phyloP scores from a whole-genome alignment of 129 eudicot species.

The Oenanthe sinensis region DNA sequence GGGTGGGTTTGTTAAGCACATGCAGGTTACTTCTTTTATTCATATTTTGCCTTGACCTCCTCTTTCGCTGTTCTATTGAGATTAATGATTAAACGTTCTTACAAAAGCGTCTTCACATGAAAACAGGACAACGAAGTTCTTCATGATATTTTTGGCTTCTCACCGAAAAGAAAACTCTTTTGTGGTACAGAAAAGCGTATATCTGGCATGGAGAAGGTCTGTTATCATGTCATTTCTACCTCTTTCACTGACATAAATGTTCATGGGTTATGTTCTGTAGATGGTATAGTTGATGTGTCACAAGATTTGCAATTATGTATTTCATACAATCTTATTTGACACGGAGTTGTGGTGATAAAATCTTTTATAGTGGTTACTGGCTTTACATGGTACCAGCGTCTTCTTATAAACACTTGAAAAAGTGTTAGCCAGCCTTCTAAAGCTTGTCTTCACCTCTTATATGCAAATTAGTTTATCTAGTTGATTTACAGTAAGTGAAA shows the following conservation, averaged over 20 bases:
- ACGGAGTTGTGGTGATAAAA: not conserved
- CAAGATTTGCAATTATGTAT: not conserved
- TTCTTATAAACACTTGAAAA: not conserved
- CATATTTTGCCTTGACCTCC: not conserved
- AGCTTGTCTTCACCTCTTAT: not conserved
- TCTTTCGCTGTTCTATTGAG: not conserved
- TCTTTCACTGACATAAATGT: not conserved
- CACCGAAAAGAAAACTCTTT: constrained; percentile 51
- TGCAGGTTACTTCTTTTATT: constrained; percentile 52
- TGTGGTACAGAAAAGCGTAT: constrained; percentile 35
- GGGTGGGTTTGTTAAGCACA: constrained; percentile 86
- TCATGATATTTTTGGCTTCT: constrained; percentile 72
- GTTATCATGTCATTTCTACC: not conserved
- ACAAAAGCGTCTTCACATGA: not conserved
- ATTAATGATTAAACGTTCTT: not conserved
- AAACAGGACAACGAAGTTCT: constrained; percentile 80
- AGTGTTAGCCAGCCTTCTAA: not conserved
- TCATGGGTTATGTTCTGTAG: too few relatives aligned
- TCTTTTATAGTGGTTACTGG: not conserved
- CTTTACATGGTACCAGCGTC: not conserved
- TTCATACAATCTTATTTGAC: not conserved
- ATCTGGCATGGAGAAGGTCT: constrained; percentile 59
- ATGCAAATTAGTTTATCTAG: not conserved
- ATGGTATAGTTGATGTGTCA: not conserved
- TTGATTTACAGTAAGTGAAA: not conserved